Evolutionary conservation across 108 stramenopile genomes (phyloP), one percentile per base, ranked within the genome.

Genomic region (Parietichytrium sp.): DNA sequence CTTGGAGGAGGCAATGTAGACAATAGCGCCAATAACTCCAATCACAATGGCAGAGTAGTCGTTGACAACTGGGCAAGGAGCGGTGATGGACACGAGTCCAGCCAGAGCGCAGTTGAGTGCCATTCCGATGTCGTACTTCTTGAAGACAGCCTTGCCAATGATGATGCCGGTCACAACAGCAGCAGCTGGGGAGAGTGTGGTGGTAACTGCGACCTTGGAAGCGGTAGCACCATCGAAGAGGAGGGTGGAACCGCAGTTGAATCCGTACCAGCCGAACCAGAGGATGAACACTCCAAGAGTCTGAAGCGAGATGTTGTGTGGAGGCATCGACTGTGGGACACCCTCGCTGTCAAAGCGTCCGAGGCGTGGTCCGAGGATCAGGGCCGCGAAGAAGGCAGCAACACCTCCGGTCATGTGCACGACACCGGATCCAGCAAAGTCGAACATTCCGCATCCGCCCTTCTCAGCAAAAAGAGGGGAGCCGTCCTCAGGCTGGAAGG

Each of bases 181-280:
- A 47, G 86, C 94, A 89, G 84, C 52, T 84, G 92, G 91, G 31
- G 96, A 81, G 79, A 95, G 96, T 48, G 95, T 96, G 80, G 93
- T 97, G 79, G 95, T 93, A 10, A 91, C 95, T 6, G 52, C 80
- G 42, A 53, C 20, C 27, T 25, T 29, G 0, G 45, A 51, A 4
- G 47, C 50, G 15, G 80, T 81, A 4, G 30, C 42, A n/a, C 84
- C 84, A 27, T 78, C 55, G 79, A 94, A 91, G n/a, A 81, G 53
- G 18, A 93, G 87, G 12, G 94, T 93, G 47, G 90, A 91, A 13
- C 93, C 94, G 7, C 89, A 86, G 88, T 95, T 96, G 94, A 96
- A 96, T 29, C 94, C 95, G 81, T 94, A 95, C 96, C 96, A 97
- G 48, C 95, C 96, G 54, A 95, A 91, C 95, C 95, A 95, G 4